These are phyloP conservation scores for Backusella tuberculispora DNA, from an alignment of 192 early-diverging fungal species.

Conservation along the genomic window DNA sequence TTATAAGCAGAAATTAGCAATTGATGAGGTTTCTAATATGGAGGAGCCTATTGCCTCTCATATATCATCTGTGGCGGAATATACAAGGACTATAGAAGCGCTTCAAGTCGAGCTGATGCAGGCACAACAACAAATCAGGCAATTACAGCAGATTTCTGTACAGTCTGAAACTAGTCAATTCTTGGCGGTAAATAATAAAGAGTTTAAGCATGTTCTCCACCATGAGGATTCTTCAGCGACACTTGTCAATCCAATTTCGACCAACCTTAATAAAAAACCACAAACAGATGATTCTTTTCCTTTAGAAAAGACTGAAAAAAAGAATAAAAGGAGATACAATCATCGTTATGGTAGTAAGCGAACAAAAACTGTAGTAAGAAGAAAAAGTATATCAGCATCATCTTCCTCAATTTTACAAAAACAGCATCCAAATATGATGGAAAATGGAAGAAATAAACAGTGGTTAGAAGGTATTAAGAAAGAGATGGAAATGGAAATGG, in stretches of 20 bases:
- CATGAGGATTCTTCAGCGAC: constrained; percentile 20
- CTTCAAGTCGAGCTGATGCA: constrained; percentile 1
- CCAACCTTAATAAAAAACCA: not conserved
- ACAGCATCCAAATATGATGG: not conserved
- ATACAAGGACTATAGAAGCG: constrained; percentile 7
- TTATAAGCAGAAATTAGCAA: not conserved
- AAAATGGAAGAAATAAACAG: not conserved
- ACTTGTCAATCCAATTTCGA: not conserved
- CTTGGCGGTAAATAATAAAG: not conserved
- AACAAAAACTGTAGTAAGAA: constrained; percentile 2
- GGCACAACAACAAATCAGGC: not conserved
- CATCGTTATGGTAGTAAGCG: constrained; percentile 4
- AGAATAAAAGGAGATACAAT: constrained; percentile 13
- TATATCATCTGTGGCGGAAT: not conserved
- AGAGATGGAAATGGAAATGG: not conserved
- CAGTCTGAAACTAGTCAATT: too few relatives aligned
- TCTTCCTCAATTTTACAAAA: not conserved
- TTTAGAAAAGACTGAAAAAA: not conserved
- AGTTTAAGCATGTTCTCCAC: not conserved
- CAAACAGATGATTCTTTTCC: not conserved
- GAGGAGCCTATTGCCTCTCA: not conserved
- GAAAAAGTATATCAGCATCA: not conserved
- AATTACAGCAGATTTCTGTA: not conserved
- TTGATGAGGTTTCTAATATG: not conserved
- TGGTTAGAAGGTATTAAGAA: not conserved